These are phyloP conservation scores for Penicillium egyptiacum DNA, from an alignment of 495 filamentous ascomycete genomes.

Conservation along the genomic window DNA sequence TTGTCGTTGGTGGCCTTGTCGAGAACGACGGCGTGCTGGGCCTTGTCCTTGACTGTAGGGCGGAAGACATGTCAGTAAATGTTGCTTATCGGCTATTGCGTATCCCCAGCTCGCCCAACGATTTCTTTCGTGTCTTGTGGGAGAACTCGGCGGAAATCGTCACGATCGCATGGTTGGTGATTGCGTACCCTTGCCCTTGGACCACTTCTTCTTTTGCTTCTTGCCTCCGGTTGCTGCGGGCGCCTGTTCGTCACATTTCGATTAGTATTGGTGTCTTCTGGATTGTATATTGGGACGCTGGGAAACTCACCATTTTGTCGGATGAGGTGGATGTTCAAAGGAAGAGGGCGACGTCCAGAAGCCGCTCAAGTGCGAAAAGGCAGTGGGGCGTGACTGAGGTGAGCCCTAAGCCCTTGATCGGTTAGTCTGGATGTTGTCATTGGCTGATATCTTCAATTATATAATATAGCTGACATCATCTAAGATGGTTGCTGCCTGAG, in stretches of 20 bases:
- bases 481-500: background rate
- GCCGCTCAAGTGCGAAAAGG: constrained; percentile 48
- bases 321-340: constrained; percentile 50
- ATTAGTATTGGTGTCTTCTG: constrained; percentile 18
- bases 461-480: constrained; percentile 8
- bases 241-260: constrained; percentile 51
- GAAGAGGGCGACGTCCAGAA: constrained; percentile 36
- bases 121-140: constrained; percentile 17
- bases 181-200: constrained; percentile 92
- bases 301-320: constrained; percentile 52
- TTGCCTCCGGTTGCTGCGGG: constrained; percentile 82
- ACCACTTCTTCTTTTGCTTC: constrained; percentile 99
- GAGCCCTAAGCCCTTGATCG: constrained; percentile 47
- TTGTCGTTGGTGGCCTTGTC: constrained; percentile 68
- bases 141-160: constrained; percentile 22
- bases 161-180: constrained; percentile 28
- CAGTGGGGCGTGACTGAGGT: constrained; percentile 48
- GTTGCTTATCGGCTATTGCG: constrained; percentile 14
- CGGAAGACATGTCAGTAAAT: constrained; percentile 30
- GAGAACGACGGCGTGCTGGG: constrained; percentile 87
- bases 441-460: constrained; percentile 10
- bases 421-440: constrained; percentile 21
- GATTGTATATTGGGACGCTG: constrained; percentile 7
- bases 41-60: constrained; percentile 97
- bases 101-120: constrained; percentile 17